Conservation (phyloP, 2,329 filamentous ascomycete genomes). For the Calonectria montana region DNA sequence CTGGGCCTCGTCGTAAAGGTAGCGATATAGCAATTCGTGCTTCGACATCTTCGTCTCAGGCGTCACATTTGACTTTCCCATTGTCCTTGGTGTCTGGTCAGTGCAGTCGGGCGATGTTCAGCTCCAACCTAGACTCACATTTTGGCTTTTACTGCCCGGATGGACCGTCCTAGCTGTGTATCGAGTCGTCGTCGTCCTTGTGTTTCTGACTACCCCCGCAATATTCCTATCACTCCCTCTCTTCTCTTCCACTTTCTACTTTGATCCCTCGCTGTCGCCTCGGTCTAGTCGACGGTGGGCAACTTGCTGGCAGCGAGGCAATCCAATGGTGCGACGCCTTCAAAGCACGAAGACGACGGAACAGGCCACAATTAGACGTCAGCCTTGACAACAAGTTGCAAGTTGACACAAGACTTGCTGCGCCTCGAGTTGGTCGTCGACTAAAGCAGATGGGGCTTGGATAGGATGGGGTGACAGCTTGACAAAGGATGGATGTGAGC, state of each 20-base stretch:
- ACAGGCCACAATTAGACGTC: neutral
- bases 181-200: too few species aligned
- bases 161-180: neutral
- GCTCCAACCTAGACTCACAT: neutral
- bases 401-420: too few species aligned
- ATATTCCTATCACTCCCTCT: neutral
- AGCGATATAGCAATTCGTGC: neutral
- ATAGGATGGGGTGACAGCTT: neutral
- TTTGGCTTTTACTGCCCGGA: neutral
- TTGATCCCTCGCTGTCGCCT: neutral
- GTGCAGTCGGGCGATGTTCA: neutral
- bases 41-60: neutral
- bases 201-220: neutral
- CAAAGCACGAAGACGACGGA: neutral
- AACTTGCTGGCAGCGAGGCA: neutral
- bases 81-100: neutral
- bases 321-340: neutral
- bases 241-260: neutral
- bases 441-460: too few species aligned
- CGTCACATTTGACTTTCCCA: too few species aligned
- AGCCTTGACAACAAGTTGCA: neutral
- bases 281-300: neutral
- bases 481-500: neutral
- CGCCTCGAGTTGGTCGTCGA: too few species aligned
- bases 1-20: neutral